Evolutionary conservation across 225 moss, liverwort and hornwort genomes (phyloP).

Genomic region (Sphagnum contortum): DNA sequence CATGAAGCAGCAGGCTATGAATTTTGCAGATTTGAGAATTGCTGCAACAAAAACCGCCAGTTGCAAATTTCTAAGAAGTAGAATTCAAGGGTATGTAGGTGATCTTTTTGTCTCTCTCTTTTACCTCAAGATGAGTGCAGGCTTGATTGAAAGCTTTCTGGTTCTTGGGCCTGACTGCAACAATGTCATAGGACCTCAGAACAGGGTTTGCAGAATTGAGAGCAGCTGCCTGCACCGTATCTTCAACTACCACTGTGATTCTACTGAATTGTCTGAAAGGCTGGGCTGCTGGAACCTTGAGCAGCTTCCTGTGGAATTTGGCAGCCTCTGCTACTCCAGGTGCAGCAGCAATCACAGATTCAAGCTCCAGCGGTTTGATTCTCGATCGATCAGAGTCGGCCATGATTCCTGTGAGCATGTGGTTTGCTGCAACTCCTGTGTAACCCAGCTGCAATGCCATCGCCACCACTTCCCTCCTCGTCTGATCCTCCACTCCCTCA

Average conservation of each 20-base stretch:
- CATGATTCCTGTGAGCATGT: constrained; percentile 49
- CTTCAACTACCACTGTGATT: constrained; percentile 71
- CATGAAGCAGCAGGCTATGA: too few species aligned
- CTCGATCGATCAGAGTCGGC: constrained; percentile 60
- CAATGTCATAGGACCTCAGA: constrained; percentile 68
- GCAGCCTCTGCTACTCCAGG: constrained; percentile 63
- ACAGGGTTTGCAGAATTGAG: constrained; percentile 62
- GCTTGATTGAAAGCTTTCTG: constrained; percentile 65
- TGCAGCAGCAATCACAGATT: constrained; percentile 43
- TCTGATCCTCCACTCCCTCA: constrained; percentile 43
- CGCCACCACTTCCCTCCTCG: constrained; percentile 65
- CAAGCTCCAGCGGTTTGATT: constrained; percentile 52
- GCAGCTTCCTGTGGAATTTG: constrained; percentile 56
- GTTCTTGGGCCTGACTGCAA: constrained; percentile 74
- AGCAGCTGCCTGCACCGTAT: constrained; percentile 34
- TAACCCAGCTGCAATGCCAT: constrained; percentile 85
- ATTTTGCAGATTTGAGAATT: too few species aligned
- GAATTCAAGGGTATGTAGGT: too few species aligned
- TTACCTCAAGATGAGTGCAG: constrained; percentile 76
- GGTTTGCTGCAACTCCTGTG: constrained; percentile 58
- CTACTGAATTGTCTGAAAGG: constrained; percentile 81
- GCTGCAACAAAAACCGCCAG: too few species aligned
- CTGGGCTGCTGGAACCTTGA: constrained; percentile 40
- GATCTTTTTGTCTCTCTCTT: not conserved
- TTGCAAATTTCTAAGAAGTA: too few species aligned